Evolutionary conservation across 2,329 filamentous ascomycete genomes (phyloP).

Genomic region (Penicillium occitanis): DNA sequence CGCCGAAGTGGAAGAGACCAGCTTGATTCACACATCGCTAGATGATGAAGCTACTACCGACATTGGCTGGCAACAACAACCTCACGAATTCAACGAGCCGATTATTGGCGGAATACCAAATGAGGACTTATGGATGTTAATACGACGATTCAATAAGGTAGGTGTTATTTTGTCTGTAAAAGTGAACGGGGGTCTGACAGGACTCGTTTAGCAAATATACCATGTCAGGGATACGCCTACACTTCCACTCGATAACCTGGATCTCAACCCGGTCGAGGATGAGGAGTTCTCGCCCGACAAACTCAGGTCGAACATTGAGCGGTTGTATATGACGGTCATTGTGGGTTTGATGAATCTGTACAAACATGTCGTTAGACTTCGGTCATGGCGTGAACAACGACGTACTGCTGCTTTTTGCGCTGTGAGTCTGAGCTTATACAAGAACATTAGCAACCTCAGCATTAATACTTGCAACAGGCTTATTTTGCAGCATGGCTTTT

Average conservation of each 20-base stretch:
- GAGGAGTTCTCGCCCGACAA: slow-evolving; percentile 86
- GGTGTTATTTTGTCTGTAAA: background rate
- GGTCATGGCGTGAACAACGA: slow-evolving; percentile 74
- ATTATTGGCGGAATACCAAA: slow-evolving; percentile 69
- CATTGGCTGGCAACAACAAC: slow-evolving; percentile 16
- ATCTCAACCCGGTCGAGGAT: slow-evolving; percentile 77
- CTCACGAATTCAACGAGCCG: slow-evolving; percentile 32
- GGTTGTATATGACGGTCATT: slow-evolving; percentile 77
- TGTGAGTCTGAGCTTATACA: slow-evolving; percentile 35
- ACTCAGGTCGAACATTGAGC: slow-evolving; percentile 72
- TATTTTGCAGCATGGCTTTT: slow-evolving; percentile 69
- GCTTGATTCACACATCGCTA: slow-evolving; percentile 16
- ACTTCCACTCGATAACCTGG: slow-evolving; percentile 65
- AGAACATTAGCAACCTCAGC: too few relatives aligned
- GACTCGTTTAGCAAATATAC: slow-evolving; percentile 58
- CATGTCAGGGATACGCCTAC: slow-evolving; percentile 67
- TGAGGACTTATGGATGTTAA: slow-evolving; percentile 70
- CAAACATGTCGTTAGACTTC: slow-evolving; percentile 73
- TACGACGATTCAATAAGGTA: slow-evolving; percentile 73
- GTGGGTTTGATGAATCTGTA: slow-evolving; percentile 64
- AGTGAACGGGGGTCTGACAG: slow-evolving; percentile 26
- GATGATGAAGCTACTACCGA: slow-evolving; percentile 11
- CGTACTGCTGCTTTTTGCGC: slow-evolving; percentile 66
- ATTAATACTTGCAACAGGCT: slow-evolving; percentile 30
- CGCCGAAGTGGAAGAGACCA: slow-evolving; percentile 15